Base-by-base conservation (phyloP, 2,329 filamentous ascomycete species). In the Penicillium vulpinum region DNA sequence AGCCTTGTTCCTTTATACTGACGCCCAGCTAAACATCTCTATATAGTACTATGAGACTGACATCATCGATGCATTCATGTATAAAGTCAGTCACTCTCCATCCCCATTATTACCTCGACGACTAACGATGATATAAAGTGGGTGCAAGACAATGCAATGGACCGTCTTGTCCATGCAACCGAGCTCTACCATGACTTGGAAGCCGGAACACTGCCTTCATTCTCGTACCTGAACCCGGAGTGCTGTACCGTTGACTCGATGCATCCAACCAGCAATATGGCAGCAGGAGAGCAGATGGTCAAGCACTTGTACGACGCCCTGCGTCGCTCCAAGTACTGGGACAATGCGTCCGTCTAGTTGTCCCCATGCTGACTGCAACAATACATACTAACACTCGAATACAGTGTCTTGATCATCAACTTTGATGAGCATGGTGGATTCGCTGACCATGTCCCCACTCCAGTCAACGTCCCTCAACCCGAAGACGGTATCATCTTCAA, bases 181-280 rank as follows among this genome's bases (percentile, higher is more conserved):
- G 53, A 71, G 18, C 92, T 93, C 77, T 81, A 87, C 65, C 76
- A 80, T 50, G 90, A 93, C 67, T 79, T 92, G 8, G 77, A 82
- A 56, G 75, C 74, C 57, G 77, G 86, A 63, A 82, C 77, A 18
- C 81, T 92, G n/a, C 89, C 89, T 1, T 88, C 90, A 73, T 89
- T 85, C 73, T 80, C 82, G 21, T 79, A 78, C 59, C 75, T 78
- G 52, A 78, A 78, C 28, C 77, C 77, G 0, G 78, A 79, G 51
- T 71, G 70, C 59, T 72, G 69, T 58, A 65, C 60, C 18, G 62
- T 75, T 45, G 58, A 70, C 46, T 75, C 73, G 3, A 76, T 77
- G 72, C 74, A 77, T 56, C 75, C 74, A 2, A 71, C 68, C n/a
- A 71, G 67, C 46, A 73, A 71, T 52, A 72, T 74, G 64, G 69